These are phyloP conservation scores for Leucocoprinus birnbaumii DNA, from an alignment of 768 basidiomycete species.

Conservation along the genomic window DNA sequence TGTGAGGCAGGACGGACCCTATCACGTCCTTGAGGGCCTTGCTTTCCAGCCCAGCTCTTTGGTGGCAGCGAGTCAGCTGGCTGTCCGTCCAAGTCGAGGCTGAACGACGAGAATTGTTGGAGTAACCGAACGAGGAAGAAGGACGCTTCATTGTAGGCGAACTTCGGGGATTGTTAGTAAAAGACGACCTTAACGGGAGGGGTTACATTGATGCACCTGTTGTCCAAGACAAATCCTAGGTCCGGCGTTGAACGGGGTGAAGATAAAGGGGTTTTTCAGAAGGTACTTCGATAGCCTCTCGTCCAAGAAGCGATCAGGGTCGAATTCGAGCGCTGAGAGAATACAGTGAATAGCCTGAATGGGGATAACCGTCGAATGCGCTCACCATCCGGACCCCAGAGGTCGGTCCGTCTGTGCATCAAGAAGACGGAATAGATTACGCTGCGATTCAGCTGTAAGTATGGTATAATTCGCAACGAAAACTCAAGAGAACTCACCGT, in stretches of 20 bases:
- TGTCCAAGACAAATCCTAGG: constrained; percentile 64
- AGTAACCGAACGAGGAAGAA: constrained; percentile 68
- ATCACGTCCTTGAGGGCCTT: constrained; percentile 53
- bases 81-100: constrained; percentile 58
- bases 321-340: constrained; percentile 48
- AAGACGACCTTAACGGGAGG: not conserved
- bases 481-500: constrained; percentile 17
- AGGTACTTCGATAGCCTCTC: constrained; percentile 50
- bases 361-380: not conserved
- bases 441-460: not conserved
- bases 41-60: constrained; percentile 44
- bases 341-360: not conserved
- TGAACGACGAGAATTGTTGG: constrained; percentile 60
- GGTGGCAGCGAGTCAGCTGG: constrained; percentile 63
- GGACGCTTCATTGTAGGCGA: constrained; percentile 73
- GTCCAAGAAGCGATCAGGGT: constrained; percentile 67
- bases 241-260: constrained; percentile 72
- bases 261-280: constrained; percentile 62
- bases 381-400: constrained; percentile 61
- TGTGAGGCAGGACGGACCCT: constrained; percentile 60
- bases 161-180: constrained; percentile 23
- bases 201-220: constrained; percentile 18
- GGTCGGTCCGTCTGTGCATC: constrained; percentile 41
- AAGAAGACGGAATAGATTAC: constrained; percentile 30
- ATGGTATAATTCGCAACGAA: not conserved